These are phyloP conservation scores for Bolboschoenus planiculmis DNA, from an alignment of 176 grass and related monocot species.

Conservation along the genomic window DNA sequence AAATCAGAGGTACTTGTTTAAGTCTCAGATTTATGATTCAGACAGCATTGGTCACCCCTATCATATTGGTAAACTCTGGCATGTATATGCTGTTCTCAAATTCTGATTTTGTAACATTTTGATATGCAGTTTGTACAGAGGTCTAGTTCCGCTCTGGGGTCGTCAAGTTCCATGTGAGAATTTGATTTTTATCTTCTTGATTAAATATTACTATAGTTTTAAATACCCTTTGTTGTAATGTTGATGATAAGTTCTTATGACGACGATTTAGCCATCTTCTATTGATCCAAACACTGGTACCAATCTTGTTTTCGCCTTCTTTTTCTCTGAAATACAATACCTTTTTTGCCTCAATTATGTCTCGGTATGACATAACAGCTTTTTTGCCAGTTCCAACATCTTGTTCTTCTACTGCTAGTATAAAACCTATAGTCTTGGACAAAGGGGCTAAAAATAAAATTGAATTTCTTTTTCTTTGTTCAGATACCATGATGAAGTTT, in stretches of 20 bases:
- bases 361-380: neutral
- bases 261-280: neutral
- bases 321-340: neutral
- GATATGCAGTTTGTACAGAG: conserved; percentile 71
- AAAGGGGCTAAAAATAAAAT: neutral
- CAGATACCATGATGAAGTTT: conserved; percentile 95
- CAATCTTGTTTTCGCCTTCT: neutral
- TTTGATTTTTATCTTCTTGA: neutral
- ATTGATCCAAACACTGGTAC: neutral
- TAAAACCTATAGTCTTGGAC: neutral
- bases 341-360: neutral
- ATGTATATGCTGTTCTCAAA: neutral
- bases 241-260: neutral
- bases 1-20: neutral
- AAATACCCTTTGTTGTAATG: neutral
- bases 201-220: neutral
- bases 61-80: neutral
- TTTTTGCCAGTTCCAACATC: neutral
- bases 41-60: neutral
- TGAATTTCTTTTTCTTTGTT: neutral
- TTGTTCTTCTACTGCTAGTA: neutral
- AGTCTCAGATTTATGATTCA: neutral
- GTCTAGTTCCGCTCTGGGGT: conserved; percentile 72
- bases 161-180: conserved; percentile 71
- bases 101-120: neutral